These are phyloP conservation scores for Solanum pimpinellifolium DNA, from an alignment of 257 asterid species.

Conservation along the genomic window DNA sequence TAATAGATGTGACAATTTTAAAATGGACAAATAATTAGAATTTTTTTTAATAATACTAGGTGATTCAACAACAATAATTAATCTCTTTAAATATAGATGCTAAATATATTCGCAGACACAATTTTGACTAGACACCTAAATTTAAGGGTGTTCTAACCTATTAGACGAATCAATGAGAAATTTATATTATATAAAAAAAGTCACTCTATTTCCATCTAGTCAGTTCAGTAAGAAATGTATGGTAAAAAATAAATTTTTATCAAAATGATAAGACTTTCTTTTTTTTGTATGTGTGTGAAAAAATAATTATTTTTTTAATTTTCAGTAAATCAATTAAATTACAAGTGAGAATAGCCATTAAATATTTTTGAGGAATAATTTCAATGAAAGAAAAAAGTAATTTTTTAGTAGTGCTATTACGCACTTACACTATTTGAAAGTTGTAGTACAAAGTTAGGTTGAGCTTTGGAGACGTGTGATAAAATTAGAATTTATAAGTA, in stretches of 20 bases:
- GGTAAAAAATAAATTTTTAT: neutral
- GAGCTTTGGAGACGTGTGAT: neutral
- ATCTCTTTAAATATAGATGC: neutral
- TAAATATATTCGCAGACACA: too few relatives aligned
- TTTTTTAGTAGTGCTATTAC: neutral
- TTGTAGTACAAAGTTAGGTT: neutral
- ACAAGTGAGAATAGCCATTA: too few relatives aligned
- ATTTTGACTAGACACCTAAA: neutral
- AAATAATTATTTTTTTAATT: too few relatives aligned
- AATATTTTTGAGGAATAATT: too few relatives aligned
- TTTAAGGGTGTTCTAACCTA: neutral
- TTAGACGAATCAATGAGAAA: neutral
- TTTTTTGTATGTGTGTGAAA: too few relatives aligned
- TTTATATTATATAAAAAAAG: too few relatives aligned
- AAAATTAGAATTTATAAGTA: neutral
- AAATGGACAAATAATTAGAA: too few relatives aligned
- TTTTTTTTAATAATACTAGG: neutral
- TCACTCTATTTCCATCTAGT: too few relatives aligned
- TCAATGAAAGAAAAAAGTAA: too few relatives aligned
- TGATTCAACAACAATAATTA: neutral
- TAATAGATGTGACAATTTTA: fast-evolving
- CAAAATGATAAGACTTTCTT: too few relatives aligned
- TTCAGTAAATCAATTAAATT: too few relatives aligned
- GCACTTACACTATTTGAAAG: neutral
- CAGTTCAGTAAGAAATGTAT: too few relatives aligned